A percentile compares a stretch with the other conserved stretches of the same genome.
Conservation (phyloP, 257 asterid genomes). For the Plantago elongata region DNA sequence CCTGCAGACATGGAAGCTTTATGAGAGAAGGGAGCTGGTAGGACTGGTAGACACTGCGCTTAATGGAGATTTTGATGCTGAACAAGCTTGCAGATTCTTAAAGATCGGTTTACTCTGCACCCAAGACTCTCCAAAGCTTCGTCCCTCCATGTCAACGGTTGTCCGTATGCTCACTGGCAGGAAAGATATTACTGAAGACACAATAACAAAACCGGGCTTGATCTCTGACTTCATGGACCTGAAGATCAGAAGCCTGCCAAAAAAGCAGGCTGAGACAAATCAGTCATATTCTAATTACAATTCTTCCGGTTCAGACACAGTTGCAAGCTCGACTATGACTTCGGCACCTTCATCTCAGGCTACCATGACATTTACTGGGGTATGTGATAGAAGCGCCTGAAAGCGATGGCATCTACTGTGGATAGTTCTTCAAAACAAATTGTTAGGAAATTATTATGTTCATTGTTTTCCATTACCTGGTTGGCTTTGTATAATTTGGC, state of each 20-base stretch:
- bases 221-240: slow-evolving; percentile 89
- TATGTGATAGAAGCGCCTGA: slow-evolving; percentile 29
- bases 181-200: slow-evolving; percentile 34
- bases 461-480: slow-evolving; percentile 14
- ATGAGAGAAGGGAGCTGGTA: slow-evolving; percentile 60
- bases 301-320: slow-evolving; percentile 50
- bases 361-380: slow-evolving; percentile 44
- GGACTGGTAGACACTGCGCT: slow-evolving; percentile 61
- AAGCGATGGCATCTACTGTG: slow-evolving; percentile 1
- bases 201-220: slow-evolving; percentile 79
- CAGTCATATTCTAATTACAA: slow-evolving; percentile 28
- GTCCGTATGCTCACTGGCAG: slow-evolving; percentile 71
- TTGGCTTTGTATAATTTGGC: slow-evolving; percentile 14
- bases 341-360: slow-evolving; percentile 51
- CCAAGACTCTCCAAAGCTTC: slow-evolving; percentile 77
- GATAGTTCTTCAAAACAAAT: slow-evolving; percentile 5
- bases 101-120: slow-evolving; percentile 89
- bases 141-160: slow-evolving; percentile 82
- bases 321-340: slow-evolving; percentile 34
- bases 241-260: slow-evolving; percentile 48
- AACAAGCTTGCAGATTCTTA: slow-evolving; percentile 76
- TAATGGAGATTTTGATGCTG: slow-evolving; percentile 67
- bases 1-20: slow-evolving; percentile 74
- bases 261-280: slow-evolving; percentile 25
- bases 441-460: background rate